Conservation (phyloP, 2,329 filamentous ascomycete genomes). For the Alternaria infectoria region DNA sequence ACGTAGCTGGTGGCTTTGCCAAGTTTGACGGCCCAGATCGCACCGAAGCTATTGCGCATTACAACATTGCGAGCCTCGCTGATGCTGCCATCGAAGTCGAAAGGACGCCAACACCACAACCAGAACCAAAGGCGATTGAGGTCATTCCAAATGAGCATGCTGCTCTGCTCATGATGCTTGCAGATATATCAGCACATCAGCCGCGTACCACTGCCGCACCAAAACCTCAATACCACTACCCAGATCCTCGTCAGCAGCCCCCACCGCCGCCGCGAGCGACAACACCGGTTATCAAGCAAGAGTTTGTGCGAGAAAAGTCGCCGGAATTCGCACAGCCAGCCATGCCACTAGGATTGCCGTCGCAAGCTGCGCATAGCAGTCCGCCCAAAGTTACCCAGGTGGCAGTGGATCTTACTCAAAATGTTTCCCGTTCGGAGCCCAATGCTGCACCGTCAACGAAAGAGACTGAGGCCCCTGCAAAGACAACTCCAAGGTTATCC, state of each 20-base stretch:
- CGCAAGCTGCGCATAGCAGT: conserved; percentile 27
- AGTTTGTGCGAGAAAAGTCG: conserved; percentile 22
- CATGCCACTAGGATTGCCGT: conserved; percentile 18
- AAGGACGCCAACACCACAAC: conserved; percentile 31
- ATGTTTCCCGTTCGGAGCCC: conserved; percentile 9
- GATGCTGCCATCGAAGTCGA: conserved; percentile 46
- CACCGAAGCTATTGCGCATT: conserved; percentile 48
- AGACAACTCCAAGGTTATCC: conserved; percentile 33
- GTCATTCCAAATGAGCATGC: conserved; percentile 52
- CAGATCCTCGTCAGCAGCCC: conserved; percentile 11
- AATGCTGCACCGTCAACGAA: conserved; percentile 12
- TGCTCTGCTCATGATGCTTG: conserved; percentile 48
- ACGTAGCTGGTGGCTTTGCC: conserved; percentile 46
- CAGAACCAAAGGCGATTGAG: conserved; percentile 16
- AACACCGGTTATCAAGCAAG: conserved; percentile 23
- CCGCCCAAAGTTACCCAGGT: conserved; percentile 18
- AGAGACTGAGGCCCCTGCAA: conserved; percentile 23
- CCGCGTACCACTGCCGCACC: conserved; percentile 12
- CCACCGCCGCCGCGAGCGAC: conserved; percentile 9
- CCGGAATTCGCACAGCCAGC: conserved; percentile 20
- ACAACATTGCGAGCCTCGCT: conserved; percentile 44
- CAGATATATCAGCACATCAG: conserved; percentile 40
- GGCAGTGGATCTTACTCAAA: conserved; percentile 5
- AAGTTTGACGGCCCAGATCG: conserved; percentile 50
- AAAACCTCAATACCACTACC: conserved; percentile 1